Percentiles rank a stretch among this genome's conserved stretches.
These are phyloP conservation scores for Termitomyces sp. DNA, from an alignment of 768 basidiomycete genomes.

Conservation along the genomic window DNA sequence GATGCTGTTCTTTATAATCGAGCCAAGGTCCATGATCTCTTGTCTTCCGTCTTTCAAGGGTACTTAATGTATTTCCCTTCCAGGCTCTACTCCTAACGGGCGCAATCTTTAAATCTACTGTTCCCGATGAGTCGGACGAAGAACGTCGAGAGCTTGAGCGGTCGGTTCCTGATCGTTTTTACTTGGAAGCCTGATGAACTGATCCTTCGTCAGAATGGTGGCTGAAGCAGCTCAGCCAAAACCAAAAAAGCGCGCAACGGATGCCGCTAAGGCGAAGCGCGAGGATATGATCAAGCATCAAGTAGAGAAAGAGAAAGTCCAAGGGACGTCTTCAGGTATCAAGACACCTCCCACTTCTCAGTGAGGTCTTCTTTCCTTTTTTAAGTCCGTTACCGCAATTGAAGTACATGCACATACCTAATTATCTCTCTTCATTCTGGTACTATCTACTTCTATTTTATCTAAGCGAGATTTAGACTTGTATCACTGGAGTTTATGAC, in stretches of 20 bases:
- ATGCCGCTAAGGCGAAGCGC: slow-evolving; percentile 30
- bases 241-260: slow-evolving; percentile 42
- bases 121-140: slow-evolving; percentile 88
- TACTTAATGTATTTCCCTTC: not conserved
- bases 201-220: slow-evolving; percentile 56
- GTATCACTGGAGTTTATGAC: not conserved
- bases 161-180: slow-evolving; percentile 33
- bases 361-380: not conserved
- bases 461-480: not conserved
- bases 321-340: slow-evolving; percentile 4
- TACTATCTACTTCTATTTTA: slow-evolving; percentile 3
- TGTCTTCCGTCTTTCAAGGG: not conserved
- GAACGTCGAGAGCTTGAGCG: slow-evolving; percentile 93
- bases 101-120: slow-evolving; percentile 79
- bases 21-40: slow-evolving; percentile 61
- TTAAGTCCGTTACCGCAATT: not conserved
- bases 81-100: slow-evolving; percentile 87
- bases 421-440: not conserved
- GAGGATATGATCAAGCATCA: slow-evolving; percentile 33
- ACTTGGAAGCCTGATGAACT: not conserved
- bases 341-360: slow-evolving; percentile 6
- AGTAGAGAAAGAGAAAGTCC: slow-evolving; percentile 18
- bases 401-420: slow-evolving; percentile 1
- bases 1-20: slow-evolving; percentile 73
- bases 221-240: slow-evolving; percentile 80